Evolutionary conservation across 768 basidiomycete genomes (phyloP).

Genomic region (Podaxis carcinomalis): DNA sequence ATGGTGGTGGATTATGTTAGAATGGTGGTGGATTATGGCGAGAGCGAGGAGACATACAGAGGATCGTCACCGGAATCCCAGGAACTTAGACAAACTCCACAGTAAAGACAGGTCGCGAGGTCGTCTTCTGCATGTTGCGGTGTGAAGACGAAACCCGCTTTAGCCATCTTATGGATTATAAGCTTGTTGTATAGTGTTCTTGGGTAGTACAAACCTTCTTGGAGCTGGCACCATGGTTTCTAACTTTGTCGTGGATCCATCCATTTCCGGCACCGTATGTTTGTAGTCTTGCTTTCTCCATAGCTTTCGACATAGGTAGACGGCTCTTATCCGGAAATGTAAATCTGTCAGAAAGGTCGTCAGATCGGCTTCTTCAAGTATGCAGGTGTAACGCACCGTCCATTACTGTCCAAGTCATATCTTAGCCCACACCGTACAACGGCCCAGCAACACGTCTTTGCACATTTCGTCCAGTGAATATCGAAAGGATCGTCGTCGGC

Average conservation of each 20-base stretch:
- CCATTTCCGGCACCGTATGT: slow-evolving; percentile 52
- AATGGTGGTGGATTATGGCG: background rate
- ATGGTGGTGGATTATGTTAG: too few species aligned
- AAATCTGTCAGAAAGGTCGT: slow-evolving; percentile 39
- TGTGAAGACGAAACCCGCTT: slow-evolving; percentile 82
- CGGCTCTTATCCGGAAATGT: slow-evolving; percentile 54
- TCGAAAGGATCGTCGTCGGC: slow-evolving; percentile 79
- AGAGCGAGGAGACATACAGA: slow-evolving; percentile 46
- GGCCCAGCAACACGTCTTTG: slow-evolving; percentile 72
- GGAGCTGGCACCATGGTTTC: slow-evolving; percentile 66
- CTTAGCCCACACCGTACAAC: slow-evolving; percentile 67
- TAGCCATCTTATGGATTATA: slow-evolving; percentile 64
- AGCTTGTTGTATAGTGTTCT: background rate
- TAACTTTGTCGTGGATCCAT: slow-evolving; percentile 67
- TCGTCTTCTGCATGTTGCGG: slow-evolving; percentile 71
- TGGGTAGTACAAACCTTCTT: slow-evolving; percentile 44
- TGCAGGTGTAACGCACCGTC: slow-evolving; percentile 38
- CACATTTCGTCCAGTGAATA: slow-evolving; percentile 75
- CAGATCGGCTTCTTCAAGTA: background rate
- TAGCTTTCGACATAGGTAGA: slow-evolving; percentile 58
- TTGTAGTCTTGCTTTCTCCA: slow-evolving; percentile 70
- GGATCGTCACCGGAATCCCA: slow-evolving; percentile 91
- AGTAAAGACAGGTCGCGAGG: slow-evolving; percentile 82
- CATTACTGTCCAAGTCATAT: slow-evolving; percentile 51
- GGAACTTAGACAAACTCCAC: slow-evolving; percentile 70